A percentile compares a stretch with the other conserved stretches of the same genome.
phyloP scores from a whole-genome alignment of 2,329 filamentous ascomycete species.

The Phialocephala subalpina region DNA sequence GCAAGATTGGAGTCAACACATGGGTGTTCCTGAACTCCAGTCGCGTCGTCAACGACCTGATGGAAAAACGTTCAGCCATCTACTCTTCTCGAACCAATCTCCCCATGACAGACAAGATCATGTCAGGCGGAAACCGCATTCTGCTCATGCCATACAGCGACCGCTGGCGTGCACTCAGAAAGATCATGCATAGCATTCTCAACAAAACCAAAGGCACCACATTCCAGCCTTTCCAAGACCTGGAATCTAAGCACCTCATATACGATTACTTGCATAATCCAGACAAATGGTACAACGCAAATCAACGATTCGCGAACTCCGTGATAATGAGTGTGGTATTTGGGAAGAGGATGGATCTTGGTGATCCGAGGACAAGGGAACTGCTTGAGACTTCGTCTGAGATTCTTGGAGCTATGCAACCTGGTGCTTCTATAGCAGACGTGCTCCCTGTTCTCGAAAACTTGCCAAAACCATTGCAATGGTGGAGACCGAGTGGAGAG shows the following conservation, averaged over 20 bases:
- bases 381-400: conserved; percentile 34
- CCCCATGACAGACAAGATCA: conserved; percentile 38
- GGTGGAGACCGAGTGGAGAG: conserved; percentile 42
- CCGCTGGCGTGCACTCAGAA: conserved; percentile 41
- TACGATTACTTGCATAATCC: conserved; percentile 41
- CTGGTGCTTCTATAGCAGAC: conserved; percentile 45
- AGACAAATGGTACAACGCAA: conserved; percentile 40
- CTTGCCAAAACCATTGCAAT: conserved; percentile 43
- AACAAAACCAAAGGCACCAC: conserved; percentile 36
- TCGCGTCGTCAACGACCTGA: conserved; percentile 47
- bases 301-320: conserved; percentile 41
- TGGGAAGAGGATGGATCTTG: conserved; percentile 37
- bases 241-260: conserved; percentile 41
- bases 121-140: conserved; percentile 42
- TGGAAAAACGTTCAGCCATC: conserved; percentile 35
- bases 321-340: conserved; percentile 47
- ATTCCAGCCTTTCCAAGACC: conserved; percentile 45
- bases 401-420: conserved; percentile 41
- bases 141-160: conserved; percentile 43
- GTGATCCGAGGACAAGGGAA: conserved; percentile 32
- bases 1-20: conserved; percentile 44
- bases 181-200: conserved; percentile 45
- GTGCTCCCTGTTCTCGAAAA: conserved; percentile 43
- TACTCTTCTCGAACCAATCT: conserved; percentile 34
- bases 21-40: conserved; percentile 53